Conservation (phyloP, 345 rosid genomes). For the Citrus cavaleriei region DNA sequence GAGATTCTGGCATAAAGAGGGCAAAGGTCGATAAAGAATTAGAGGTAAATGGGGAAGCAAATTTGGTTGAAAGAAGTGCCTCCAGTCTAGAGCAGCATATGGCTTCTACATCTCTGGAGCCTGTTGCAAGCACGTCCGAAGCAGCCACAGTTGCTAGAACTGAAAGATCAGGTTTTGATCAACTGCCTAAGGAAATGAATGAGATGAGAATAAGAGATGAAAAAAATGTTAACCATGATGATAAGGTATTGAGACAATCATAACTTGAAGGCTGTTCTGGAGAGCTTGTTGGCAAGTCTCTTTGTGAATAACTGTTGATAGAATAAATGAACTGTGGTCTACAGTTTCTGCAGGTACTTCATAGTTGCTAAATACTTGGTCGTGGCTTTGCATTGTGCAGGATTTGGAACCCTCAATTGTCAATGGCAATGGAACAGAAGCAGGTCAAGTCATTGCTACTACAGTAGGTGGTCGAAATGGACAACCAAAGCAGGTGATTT, state of each 20-base stretch:
- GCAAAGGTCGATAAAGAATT: conserved; percentile 65
- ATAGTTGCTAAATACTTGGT: background rate
- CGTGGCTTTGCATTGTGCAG: conserved; percentile 28
- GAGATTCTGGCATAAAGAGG: conserved; percentile 69
- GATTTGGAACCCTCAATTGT: conserved; percentile 63
- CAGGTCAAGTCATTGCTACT: conserved; percentile 84
- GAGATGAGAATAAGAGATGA: conserved; percentile 65
- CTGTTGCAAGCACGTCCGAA: conserved; percentile 51
- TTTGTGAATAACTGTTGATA: background rate
- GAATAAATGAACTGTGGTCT: background rate
- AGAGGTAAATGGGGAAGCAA: conserved; percentile 31
- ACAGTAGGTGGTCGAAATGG: conserved; percentile 84
- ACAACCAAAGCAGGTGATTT: conserved; percentile 85
- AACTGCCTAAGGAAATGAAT: conserved; percentile 59
- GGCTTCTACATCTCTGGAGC: conserved; percentile 54
- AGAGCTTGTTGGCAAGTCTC: background rate
- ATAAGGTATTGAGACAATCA: conserved; percentile 41
- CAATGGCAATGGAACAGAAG: conserved; percentile 75
- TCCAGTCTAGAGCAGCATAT: conserved; percentile 44
- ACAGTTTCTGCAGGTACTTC: background rate
- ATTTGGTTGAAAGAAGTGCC: conserved; percentile 44
- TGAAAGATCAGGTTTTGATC: conserved; percentile 47
- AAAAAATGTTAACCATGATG: conserved; percentile 41
- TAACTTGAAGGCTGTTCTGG: background rate
- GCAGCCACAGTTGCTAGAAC: conserved; percentile 26